These are phyloP conservation scores for Mentha longifolia DNA, from an alignment of 257 asterid genomes.

Conservation along the genomic window DNA sequence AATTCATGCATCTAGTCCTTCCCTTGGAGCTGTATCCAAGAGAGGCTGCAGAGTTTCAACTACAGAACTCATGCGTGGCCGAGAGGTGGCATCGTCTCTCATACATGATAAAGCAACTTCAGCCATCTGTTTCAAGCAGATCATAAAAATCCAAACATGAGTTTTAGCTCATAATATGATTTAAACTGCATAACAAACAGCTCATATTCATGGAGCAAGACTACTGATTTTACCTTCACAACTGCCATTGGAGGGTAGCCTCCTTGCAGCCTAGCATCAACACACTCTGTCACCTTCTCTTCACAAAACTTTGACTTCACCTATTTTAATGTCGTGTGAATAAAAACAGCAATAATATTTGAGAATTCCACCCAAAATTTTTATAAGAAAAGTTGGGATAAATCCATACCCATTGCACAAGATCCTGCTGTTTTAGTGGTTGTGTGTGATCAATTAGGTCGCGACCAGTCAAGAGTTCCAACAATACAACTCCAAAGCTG, in stretches of 20 bases:
- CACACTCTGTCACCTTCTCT: constrained; percentile 50
- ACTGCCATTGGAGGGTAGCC: constrained; percentile 58
- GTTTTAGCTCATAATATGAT: background rate
- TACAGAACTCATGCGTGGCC: constrained; percentile 49
- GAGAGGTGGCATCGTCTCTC: constrained; percentile 47
- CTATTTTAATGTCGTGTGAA: constrained; percentile 27
- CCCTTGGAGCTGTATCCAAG: constrained; percentile 12
- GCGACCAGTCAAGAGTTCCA: constrained; percentile 41
- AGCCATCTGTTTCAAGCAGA: constrained; percentile 48
- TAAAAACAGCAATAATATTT: background rate
- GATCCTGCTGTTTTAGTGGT: constrained; percentile 35
- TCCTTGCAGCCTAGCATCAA: constrained; percentile 49
- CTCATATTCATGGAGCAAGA: background rate
- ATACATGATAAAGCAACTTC: constrained; percentile 50
- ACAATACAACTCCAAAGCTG: constrained; percentile 40
- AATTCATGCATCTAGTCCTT: background rate
- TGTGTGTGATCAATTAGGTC: constrained; percentile 31
- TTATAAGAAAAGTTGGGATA: background rate
- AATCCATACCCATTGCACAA: constrained; percentile 41
- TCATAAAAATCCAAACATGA: background rate
- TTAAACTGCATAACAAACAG: background rate
- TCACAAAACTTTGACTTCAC: constrained; percentile 53
- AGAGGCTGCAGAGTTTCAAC: constrained; percentile 50
- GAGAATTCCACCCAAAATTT: background rate
- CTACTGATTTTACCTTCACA: constrained; percentile 39